A percentile compares a stretch with the other conserved stretches of the same genome.
These are phyloP conservation scores for Daphne laureola DNA, from an alignment of 441 rosid species.

Conservation along the genomic window DNA sequence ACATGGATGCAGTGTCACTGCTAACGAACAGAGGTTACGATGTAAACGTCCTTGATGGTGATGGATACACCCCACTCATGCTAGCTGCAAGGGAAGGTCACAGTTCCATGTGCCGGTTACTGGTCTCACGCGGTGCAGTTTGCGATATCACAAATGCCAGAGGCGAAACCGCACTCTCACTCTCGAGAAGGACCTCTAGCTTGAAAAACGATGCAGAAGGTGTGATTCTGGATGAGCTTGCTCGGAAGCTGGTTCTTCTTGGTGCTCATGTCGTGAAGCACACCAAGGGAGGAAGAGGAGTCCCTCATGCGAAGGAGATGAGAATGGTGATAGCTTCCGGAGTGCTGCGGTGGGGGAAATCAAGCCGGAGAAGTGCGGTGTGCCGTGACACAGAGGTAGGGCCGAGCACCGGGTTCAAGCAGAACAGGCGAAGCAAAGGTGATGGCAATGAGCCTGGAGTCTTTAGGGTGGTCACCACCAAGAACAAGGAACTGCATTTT, in stretches of 20 bases:
- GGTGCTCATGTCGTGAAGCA: slow-evolving; percentile 62
- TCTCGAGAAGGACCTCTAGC: slow-evolving; percentile 29
- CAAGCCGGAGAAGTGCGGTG: slow-evolving; percentile 48
- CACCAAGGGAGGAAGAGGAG: slow-evolving; percentile 81
- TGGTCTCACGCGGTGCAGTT: slow-evolving; percentile 54
- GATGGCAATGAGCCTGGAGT: slow-evolving; percentile 43
- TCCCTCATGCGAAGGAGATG: slow-evolving; percentile 52
- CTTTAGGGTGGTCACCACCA: slow-evolving; percentile 60
- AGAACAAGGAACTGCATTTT: slow-evolving; percentile 76
- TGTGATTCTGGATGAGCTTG: slow-evolving; percentile 64
- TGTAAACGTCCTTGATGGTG: slow-evolving; percentile 67
- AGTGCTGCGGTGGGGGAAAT: slow-evolving; percentile 75
- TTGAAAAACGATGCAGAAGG: slow-evolving; percentile 33
- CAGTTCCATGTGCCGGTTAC: slow-evolving; percentile 45
- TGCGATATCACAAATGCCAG: slow-evolving; percentile 47
- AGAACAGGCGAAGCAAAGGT: slow-evolving; percentile 38
- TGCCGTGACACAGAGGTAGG: slow-evolving; percentile 65
- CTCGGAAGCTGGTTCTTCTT: slow-evolving; percentile 43
- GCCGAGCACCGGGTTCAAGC: slow-evolving; percentile 40
- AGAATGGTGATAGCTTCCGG: slow-evolving; percentile 49
- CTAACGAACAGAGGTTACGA: slow-evolving; percentile 61
- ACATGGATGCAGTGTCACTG: slow-evolving; percentile 58
- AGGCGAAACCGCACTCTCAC: slow-evolving; percentile 66
- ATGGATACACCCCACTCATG: slow-evolving; percentile 91
- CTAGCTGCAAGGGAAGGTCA: slow-evolving; percentile 86